Conservation (phyloP, 495 filamentous ascomycete genomes). For the Oidiodendron maius region DNA sequence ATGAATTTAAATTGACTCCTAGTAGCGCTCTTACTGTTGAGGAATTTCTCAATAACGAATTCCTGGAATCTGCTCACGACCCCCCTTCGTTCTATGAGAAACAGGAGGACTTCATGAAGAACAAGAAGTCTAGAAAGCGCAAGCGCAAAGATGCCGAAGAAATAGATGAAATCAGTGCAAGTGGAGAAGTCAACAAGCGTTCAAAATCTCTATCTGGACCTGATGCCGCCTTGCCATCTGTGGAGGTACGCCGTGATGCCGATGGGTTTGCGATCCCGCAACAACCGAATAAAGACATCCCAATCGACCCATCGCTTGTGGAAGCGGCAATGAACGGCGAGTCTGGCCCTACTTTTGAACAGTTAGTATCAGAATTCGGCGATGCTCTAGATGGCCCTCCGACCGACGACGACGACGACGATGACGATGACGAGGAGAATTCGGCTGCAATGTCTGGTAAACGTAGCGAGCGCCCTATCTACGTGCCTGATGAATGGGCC, state of each 20-base stretch:
- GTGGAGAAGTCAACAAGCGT: slow-evolving; percentile 14
- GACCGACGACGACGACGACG: slow-evolving; percentile 6
- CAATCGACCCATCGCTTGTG: slow-evolving; percentile 2
- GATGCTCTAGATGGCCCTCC: neutral
- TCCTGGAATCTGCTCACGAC: slow-evolving; percentile 53
- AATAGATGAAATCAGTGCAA: slow-evolving; percentile 1
- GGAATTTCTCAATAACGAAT: slow-evolving; percentile 67
- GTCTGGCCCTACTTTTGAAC: neutral
- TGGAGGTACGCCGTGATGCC: slow-evolving; percentile 34
- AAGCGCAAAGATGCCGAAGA: slow-evolving; percentile 32
- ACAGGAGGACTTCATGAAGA: slow-evolving; percentile 43
- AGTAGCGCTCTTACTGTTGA: slow-evolving; percentile 76
- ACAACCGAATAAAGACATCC: neutral
- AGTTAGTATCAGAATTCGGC: slow-evolving; percentile 10
- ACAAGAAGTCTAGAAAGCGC: slow-evolving; percentile 36
- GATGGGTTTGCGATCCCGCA: slow-evolving; percentile 51
- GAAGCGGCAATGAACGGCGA: slow-evolving; percentile 2
- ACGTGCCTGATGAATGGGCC: slow-evolving; percentile 38
- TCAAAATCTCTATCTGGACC: slow-evolving; percentile 5
- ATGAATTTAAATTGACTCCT: slow-evolving; percentile 81
- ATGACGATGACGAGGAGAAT: slow-evolving; percentile 13
- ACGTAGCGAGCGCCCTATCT: slow-evolving; percentile 1
- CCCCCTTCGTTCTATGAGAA: slow-evolving; percentile 77
- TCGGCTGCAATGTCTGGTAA: neutral
- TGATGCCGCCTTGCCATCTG: slow-evolving; percentile 4